Base-by-base conservation (phyloP, 208 protist genomes). In the Wallacemonas collosoma region DNA sequence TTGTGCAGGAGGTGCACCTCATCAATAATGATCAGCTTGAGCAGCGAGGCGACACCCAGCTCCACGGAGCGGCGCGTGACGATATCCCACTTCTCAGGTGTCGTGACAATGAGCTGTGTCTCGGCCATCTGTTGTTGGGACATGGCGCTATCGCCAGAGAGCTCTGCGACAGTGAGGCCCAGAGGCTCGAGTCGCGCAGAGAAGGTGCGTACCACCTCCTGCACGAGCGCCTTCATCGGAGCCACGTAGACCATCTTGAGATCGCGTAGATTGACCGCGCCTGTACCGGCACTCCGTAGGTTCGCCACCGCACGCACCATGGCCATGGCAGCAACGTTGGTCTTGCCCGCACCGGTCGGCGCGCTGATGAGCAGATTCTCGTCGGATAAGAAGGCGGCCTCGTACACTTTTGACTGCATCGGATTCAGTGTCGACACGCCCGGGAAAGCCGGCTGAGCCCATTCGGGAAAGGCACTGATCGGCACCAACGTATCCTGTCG, bases 11-110 rank as follows among this genome's bases (percentile, higher is more conserved):
- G 83, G 83, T 99, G 99, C 69, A 99, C 97, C 85, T 99, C 98
- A 78, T 99, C 98, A 67, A 99, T 95, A 72, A 99, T 98, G 17
- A 99, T 71, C 41, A 99, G 79, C 65, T 87, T 85, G 41, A 98
- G 81, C 75, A 89, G 73, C 5, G 88, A 80, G 2, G 89, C 90
- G 14, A 98, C 87, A 15, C 90, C 89, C 14, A 99, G 97, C 51
- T 99, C 83, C 15, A 99, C 86, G 15, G 91, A 89, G 77, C 99
- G 99, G 70, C 99, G 91, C 11, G 99, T 99, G 47, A 99, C 97
- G 56, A 99, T 97, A 79, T 99, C 99, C 98, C 98, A 99, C 90
- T 99, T 99, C 86, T 99, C 99, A 8, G 99, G 99, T 12, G 99
- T 99, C 11, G 98, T 99, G 3, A 99, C 95, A 58, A 99, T 99